phyloP scores from a whole-genome alignment of 2,329 filamentous ascomycete genomes.

The Sclerotiophoma versabilis region DNA sequence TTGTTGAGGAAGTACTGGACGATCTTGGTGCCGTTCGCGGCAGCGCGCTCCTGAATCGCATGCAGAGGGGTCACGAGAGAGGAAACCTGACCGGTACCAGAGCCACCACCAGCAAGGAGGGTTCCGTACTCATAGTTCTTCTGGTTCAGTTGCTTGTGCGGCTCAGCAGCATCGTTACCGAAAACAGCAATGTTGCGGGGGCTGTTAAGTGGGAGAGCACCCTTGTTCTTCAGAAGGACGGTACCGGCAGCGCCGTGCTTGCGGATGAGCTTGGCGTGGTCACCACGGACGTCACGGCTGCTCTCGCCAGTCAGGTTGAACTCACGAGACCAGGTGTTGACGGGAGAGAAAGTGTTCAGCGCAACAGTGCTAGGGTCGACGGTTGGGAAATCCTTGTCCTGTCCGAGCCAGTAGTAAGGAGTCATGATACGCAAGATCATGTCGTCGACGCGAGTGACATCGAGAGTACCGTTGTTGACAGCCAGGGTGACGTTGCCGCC shows the following conservation, averaged over 20 bases:
- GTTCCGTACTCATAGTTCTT: constrained; percentile 52
- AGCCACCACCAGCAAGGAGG: constrained; percentile 51
- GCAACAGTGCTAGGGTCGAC: constrained; percentile 44
- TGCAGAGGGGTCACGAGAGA: constrained; percentile 53
- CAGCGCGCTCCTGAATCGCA: constrained; percentile 47
- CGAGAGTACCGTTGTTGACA: constrained; percentile 52
- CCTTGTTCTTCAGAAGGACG: constrained; percentile 60
- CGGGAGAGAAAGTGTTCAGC: constrained; percentile 50
- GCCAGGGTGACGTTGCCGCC: constrained; percentile 50
- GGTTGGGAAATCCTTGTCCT: constrained; percentile 51
- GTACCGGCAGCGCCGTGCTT: constrained; percentile 51
- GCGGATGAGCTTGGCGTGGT: constrained; percentile 53
- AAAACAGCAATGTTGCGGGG: constrained; percentile 59
- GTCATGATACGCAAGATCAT: constrained; percentile 57
- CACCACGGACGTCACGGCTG: constrained; percentile 48
- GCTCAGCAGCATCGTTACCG: constrained; percentile 57
- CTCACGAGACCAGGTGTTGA: constrained; percentile 45
- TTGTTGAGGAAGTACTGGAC: constrained; percentile 58
- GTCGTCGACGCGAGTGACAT: constrained; percentile 53
- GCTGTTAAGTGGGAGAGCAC: constrained; percentile 60
- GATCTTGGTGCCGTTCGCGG: constrained; percentile 40
- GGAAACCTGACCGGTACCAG: constrained; percentile 51
- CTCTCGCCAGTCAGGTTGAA: constrained; percentile 45
- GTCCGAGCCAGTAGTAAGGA: constrained; percentile 54
- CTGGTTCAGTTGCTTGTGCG: constrained; percentile 54